A percentile compares a stretch with the other conserved stretches of the same genome.
These are phyloP conservation scores for Fraxinus anomala DNA, from an alignment of 257 asterid genomes.

Conservation along the genomic window DNA sequence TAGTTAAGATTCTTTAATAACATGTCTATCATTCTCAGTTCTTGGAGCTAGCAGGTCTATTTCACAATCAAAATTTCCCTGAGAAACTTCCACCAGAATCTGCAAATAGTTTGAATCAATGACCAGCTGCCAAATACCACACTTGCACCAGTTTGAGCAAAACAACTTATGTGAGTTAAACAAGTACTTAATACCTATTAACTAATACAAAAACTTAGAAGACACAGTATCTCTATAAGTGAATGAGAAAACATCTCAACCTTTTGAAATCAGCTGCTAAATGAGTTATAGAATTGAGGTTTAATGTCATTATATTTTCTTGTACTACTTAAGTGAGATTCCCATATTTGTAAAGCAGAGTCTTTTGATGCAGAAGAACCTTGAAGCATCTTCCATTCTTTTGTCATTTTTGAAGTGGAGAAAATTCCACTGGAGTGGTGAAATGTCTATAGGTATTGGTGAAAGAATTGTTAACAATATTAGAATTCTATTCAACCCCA, in stretches of 20 bases:
- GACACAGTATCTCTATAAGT: neutral
- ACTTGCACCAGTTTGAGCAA: neutral
- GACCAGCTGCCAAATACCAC: neutral
- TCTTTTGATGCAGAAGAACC: neutral
- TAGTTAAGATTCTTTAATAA: neutral
- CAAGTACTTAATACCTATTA: neutral
- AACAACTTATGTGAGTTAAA: neutral
- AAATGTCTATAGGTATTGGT: neutral
- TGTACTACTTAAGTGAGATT: neutral
- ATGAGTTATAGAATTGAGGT: neutral
- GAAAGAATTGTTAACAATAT: neutral
- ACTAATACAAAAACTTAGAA: neutral
- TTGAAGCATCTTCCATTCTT: neutral
- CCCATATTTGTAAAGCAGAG: neutral
- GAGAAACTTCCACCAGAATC: neutral
- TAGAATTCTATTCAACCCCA: neutral
- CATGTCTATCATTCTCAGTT: neutral
- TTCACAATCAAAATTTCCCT: neutral
- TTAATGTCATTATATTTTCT: neutral
- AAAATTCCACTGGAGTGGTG: neutral
- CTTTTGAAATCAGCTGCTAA: neutral
- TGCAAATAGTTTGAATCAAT: neutral
- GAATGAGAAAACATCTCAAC: neutral
- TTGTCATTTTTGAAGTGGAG: neutral
- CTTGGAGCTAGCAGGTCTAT: neutral